Conservation (phyloP, 1,139 yeast genomes). For the Candida neerlandica region DNA sequence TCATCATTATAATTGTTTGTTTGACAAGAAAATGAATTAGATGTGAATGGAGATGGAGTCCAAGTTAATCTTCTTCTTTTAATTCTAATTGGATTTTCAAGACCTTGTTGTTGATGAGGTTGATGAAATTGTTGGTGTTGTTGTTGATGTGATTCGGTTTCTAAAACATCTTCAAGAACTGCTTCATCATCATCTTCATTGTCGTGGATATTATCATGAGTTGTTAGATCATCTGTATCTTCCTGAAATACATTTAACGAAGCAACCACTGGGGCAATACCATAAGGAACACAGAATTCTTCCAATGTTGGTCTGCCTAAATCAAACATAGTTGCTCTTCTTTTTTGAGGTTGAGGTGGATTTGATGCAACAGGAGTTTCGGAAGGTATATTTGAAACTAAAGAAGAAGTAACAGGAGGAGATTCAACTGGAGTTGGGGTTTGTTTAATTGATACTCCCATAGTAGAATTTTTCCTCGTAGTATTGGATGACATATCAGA, state of each 20-base stretch:
- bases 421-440: neutral
- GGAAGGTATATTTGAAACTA: neutral
- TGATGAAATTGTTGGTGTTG: neutral
- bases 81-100: neutral
- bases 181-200: slow-evolving; percentile 24
- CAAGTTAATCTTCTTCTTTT: slow-evolving; percentile 8
- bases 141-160: slow-evolving; percentile 13
- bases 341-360: slow-evolving; percentile 37
- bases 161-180: slow-evolving; percentile 41
- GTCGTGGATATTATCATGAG: slow-evolving; percentile 52
- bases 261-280: slow-evolving; percentile 64
- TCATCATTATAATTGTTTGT: slow-evolving; percentile 34
- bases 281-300: slow-evolving; percentile 57
- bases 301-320: slow-evolving; percentile 49
- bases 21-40: slow-evolving; percentile 21
- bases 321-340: slow-evolving; percentile 54
- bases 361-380: neutral
- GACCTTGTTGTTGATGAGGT: neutral
- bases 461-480: neutral
- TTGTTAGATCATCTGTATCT: slow-evolving; percentile 13
- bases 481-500: neutral
- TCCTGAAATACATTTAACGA: slow-evolving; percentile 38
- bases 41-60: slow-evolving; percentile 40
- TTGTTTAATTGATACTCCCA: slow-evolving; percentile 2
- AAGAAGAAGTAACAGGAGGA: neutral